Evolutionary conservation across 208 protist genomes (phyloP).

Genomic region (Leishmania major): DNA sequence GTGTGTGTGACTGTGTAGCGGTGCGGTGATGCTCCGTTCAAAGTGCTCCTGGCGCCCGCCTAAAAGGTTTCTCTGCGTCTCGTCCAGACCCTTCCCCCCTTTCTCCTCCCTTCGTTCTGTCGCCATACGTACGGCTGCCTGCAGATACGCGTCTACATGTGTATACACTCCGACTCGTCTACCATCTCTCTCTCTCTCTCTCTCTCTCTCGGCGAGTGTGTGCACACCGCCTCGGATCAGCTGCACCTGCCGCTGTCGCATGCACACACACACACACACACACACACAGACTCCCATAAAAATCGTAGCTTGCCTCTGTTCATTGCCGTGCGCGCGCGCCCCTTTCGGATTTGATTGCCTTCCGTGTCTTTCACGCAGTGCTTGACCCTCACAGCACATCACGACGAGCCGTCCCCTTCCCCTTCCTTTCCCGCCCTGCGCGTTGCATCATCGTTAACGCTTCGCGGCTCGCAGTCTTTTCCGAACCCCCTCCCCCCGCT

Average conservation of each 20-base stretch:
- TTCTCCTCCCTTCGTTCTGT: not conserved
- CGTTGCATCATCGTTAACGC: too few species aligned
- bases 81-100: not conserved
- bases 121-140: not conserved
- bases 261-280: not conserved
- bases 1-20: not conserved
- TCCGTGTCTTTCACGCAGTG: not conserved
- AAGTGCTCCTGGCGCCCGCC: not conserved
- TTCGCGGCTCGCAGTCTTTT: too few species aligned
- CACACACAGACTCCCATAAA: not conserved
- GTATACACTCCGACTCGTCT: not conserved
- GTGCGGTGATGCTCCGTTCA: not conserved
- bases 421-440: too few species aligned
- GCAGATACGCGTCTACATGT: not conserved
- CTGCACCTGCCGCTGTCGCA: not conserved
- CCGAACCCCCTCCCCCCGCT: not conserved
- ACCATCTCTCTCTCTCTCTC: too few species aligned
- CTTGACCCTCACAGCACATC: not conserved
- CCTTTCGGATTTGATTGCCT: too few species aligned
- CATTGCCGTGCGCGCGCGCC: too few species aligned
- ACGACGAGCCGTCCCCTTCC: too few species aligned
- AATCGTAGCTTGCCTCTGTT: too few species aligned
- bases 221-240: not conserved
- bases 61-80: not conserved
- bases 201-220: not conserved